phyloP scores from a whole-genome alignment of 192 early-diverging fungal genomes.

The Linnemannia schmuckeri region DNA sequence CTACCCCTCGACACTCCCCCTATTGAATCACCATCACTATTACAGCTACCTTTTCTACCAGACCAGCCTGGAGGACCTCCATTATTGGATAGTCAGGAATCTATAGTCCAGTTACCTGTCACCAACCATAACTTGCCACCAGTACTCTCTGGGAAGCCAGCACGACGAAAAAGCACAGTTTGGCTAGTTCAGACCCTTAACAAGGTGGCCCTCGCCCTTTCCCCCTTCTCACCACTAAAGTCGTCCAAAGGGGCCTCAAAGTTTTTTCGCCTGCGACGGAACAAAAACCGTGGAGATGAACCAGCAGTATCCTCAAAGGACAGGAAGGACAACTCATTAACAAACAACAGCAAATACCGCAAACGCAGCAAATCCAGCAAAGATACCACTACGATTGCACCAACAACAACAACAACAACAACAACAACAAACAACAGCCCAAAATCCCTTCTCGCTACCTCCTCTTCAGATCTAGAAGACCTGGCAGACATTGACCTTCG shows the following conservation, averaged over 20 bases:
- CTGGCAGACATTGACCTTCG: constrained; percentile 21
- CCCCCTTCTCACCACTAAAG: background rate
- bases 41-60: background rate
- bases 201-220: background rate
- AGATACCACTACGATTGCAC: background rate
- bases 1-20: background rate
- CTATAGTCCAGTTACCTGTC: background rate
- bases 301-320: background rate
- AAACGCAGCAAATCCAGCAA: background rate
- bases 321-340: background rate
- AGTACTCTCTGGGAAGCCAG: background rate
- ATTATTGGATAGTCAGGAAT: background rate
- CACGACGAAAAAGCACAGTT: background rate
- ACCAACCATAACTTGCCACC: background rate
- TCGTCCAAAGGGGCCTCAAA: background rate
- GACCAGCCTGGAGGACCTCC: background rate
- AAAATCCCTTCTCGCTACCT: background rate
- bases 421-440: background rate
- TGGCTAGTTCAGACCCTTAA: background rate
- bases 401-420: background rate
- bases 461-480: constrained; percentile 6
- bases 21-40: background rate
- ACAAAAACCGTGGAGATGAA: background rate
- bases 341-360: background rate
- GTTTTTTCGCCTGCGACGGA: background rate